phyloP scores from a whole-genome alignment of 2,329 filamentous ascomycete species.

The Fusarium xyrophilum region DNA sequence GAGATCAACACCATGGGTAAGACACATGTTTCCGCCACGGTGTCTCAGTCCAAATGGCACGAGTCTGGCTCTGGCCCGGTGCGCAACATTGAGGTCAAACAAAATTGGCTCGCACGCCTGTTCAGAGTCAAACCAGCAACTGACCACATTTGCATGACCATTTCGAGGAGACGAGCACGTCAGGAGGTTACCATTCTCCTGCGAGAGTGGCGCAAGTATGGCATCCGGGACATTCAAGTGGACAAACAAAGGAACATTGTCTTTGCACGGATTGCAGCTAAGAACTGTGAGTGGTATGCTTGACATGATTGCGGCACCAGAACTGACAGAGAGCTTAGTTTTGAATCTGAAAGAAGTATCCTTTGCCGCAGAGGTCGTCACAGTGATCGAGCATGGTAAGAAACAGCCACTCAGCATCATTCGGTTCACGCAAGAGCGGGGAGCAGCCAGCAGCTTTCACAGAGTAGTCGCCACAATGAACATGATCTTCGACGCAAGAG shows the following conservation, averaged over 20 bases:
- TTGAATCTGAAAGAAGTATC: slow-evolving; percentile 85
- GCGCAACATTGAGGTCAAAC: slow-evolving; percentile 69
- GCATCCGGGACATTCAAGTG: slow-evolving; percentile 79
- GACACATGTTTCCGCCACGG: slow-evolving; percentile 16
- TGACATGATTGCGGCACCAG: neutral
- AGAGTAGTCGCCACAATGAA: slow-evolving; percentile 80
- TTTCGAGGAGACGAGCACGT: slow-evolving; percentile 72
- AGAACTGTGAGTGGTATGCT: slow-evolving; percentile 71
- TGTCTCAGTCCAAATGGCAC: slow-evolving; percentile 40
- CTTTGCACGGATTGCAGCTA: slow-evolving; percentile 75
- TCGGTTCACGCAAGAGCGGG: slow-evolving; percentile 86
- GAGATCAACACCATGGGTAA: slow-evolving; percentile 34
- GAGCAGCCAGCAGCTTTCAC: slow-evolving; percentile 89
- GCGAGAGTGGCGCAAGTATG: slow-evolving; percentile 80
- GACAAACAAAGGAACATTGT: slow-evolving; percentile 82
- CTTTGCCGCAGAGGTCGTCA: slow-evolving; percentile 87
- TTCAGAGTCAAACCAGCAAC: slow-evolving; percentile 87
- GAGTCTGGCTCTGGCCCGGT: slow-evolving; percentile 49
- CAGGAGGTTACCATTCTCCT: slow-evolving; percentile 79
- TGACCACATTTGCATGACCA: slow-evolving; percentile 75
- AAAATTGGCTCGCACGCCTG: slow-evolving; percentile 88
- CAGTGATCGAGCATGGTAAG: slow-evolving; percentile 83
- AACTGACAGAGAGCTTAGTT: slow-evolving; percentile 57
- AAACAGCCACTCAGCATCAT: slow-evolving; percentile 79
- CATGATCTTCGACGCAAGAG: slow-evolving; percentile 68